Evolutionary conservation across 768 basidiomycete species (phyloP).

Genomic region (Lactarius evosmus): DNA sequence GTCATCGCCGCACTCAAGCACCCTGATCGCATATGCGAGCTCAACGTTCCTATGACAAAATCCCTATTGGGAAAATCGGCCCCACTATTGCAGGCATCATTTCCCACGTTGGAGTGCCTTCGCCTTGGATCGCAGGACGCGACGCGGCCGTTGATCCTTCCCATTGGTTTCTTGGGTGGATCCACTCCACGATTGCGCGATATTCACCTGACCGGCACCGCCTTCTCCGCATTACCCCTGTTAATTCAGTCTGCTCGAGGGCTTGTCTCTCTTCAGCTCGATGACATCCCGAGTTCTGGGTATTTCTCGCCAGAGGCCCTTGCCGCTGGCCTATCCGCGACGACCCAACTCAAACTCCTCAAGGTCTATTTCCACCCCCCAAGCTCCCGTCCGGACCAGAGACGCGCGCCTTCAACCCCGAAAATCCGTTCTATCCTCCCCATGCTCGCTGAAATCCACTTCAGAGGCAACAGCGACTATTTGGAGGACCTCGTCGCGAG

Average conservation of each 20-base stretch:
- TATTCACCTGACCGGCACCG: neutral
- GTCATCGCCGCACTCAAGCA: slow-evolving; percentile 11
- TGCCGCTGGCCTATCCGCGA: neutral
- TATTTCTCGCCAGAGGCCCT: neutral
- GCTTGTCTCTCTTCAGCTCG: neutral
- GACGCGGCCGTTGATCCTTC: neutral
- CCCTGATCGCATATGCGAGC: neutral
- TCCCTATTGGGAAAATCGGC: neutral
- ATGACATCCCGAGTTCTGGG: neutral
- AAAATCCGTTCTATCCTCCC: neutral
- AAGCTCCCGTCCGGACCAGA: neutral
- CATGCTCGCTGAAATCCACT: neutral
- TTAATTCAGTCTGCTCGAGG: slow-evolving; percentile 5
- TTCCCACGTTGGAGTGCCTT: neutral
- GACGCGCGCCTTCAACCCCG: neutral
- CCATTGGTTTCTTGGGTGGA: neutral
- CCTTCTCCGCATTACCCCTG: slow-evolving; percentile 5
- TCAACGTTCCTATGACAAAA: neutral
- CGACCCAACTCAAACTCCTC: neutral
- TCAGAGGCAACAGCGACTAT: neutral
- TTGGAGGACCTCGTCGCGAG: neutral
- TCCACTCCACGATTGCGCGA: neutral
- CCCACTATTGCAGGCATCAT: neutral
- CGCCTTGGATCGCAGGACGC: neutral
- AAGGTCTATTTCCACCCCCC: neutral